Conservation (phyloP, 441 rosid genomes). For the Mallotus repandus region DNA sequence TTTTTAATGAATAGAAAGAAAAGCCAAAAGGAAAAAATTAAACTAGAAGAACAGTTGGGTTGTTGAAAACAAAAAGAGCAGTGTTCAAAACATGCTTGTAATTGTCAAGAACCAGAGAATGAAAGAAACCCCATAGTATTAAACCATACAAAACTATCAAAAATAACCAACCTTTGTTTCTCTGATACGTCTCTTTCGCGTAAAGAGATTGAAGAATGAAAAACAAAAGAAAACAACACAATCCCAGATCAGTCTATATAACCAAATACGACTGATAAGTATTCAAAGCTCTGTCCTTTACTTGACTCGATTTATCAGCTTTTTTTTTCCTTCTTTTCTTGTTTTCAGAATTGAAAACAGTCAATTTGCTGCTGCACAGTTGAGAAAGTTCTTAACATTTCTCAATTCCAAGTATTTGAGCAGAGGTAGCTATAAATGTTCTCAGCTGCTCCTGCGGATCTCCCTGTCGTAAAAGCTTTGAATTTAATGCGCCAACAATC, state of each 20-base stretch:
- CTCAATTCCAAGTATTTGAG: slow-evolving; percentile 27
- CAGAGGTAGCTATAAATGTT: slow-evolving; percentile 29
- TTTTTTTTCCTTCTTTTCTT: not conserved
- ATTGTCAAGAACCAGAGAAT: not conserved
- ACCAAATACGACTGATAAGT: slow-evolving; percentile 15
- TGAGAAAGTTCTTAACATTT: slow-evolving; percentile 14
- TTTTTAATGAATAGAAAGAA: not conserved
- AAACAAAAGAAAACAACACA: slow-evolving; percentile 21
- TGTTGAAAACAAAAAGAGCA: slow-evolving; percentile 3
- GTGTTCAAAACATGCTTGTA: not conserved
- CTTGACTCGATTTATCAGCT: slow-evolving; percentile 23
- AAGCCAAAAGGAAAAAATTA: slow-evolving; percentile 2
- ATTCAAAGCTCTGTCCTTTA: slow-evolving; percentile 19
- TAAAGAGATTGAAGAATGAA: slow-evolving; percentile 20
- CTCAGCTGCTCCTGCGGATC: slow-evolving; percentile 19
- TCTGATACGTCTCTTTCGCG: slow-evolving; percentile 43
- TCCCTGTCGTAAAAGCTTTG: slow-evolving; percentile 24
- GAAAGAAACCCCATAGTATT: not conserved
- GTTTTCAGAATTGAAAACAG: slow-evolving; percentile 25
- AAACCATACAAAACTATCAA: not conserved
- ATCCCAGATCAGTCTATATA: slow-evolving; percentile 1
- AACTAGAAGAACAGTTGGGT: not conserved
- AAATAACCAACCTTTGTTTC: slow-evolving; percentile 29
- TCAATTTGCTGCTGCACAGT: not conserved
- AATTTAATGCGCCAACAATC: slow-evolving; percentile 47